Conservation (phyloP, 108 stramenopile genomes). For the Nitzschia sp. region DNA sequence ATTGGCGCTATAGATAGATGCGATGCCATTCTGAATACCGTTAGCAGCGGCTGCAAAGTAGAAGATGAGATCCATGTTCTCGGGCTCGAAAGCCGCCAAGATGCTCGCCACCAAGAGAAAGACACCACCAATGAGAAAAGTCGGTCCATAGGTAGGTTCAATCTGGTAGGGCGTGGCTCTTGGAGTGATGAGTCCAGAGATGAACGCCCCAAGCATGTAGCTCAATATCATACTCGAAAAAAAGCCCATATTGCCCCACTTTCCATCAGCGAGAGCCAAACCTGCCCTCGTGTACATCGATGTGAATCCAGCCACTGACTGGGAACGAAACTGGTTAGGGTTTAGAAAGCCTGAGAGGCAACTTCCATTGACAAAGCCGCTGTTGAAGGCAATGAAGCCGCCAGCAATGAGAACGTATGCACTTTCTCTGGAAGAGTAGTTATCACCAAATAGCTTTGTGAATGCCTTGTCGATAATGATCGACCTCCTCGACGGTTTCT, state of each 20-base stretch:
- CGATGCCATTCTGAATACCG: conserved; percentile 54
- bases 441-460: background rate
- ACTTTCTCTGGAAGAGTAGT: background rate
- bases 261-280: conserved; percentile 21
- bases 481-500: no score
- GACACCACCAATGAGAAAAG: conserved; percentile 42
- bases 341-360: conserved; percentile 41
- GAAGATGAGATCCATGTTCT: conserved; percentile 18
- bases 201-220: conserved; percentile 33
- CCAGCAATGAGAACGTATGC: background rate
- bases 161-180: conserved; percentile 38
- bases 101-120: conserved; percentile 26
- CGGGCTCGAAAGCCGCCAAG: background rate
- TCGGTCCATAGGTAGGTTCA: conserved; percentile 48
- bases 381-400: conserved; percentile 24
- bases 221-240: conserved; percentile 25
- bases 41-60: conserved; percentile 42
- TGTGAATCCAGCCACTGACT: conserved; percentile 35
- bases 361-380: conserved; percentile 45
- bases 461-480: no score
- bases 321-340: background rate
- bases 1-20: conserved; percentile 48
- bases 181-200: conserved; percentile 40
- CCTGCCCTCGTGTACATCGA: conserved; percentile 31
- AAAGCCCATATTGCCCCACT: conserved; percentile 19